Percentiles rank a stretch among this genome's conserved stretches.
Evolutionary conservation across 768 basidiomycete genomes (phyloP).

Genomic region (Tricholoma sp.): DNA sequence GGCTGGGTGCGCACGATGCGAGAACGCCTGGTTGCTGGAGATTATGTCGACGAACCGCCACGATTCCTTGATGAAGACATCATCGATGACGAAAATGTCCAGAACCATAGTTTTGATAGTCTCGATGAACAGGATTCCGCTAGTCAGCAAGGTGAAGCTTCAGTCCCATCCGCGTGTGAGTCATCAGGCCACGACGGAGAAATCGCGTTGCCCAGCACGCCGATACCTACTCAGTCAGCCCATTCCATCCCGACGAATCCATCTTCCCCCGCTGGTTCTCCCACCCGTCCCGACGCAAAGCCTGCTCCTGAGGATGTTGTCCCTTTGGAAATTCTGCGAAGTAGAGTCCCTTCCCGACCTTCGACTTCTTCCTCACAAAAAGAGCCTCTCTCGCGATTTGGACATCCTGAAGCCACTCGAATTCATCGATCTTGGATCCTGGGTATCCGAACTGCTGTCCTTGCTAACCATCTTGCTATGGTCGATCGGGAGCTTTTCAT

Average conservation of each 20-base stretch:
- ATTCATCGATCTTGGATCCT: constrained; percentile 70
- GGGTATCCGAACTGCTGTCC: constrained; percentile 47
- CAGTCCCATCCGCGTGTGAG: constrained; percentile 7
- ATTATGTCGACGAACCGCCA: constrained; percentile 59
- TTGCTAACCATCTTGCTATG: constrained; percentile 80
- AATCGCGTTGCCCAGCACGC: constrained; percentile 22
- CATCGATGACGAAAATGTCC: constrained; percentile 12
- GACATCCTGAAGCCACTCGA: constrained; percentile 31
- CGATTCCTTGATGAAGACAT: constrained; percentile 40
- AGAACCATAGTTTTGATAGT: constrained; percentile 1
- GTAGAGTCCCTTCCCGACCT: constrained; percentile 39
- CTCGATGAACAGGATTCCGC: constrained; percentile 7
- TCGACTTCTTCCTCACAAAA: constrained; percentile 15
- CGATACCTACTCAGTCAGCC: constrained; percentile 27
- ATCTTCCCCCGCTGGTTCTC: constrained; percentile 24
- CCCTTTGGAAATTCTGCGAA: constrained; percentile 61
- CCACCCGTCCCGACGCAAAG: constrained; percentile 37
- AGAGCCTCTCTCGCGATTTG: constrained; percentile 30
- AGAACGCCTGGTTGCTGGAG: constrained; percentile 57
- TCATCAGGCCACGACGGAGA: constrained; percentile 3
- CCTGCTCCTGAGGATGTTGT: constrained; percentile 57
- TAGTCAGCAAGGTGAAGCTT: background rate
- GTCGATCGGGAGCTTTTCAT: constrained; percentile 87
- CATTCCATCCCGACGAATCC: constrained; percentile 21
- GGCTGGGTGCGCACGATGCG: constrained; percentile 75